Base-by-base conservation (phyloP, 768 basidiomycete species). In the Leccinellum albellum region DNA sequence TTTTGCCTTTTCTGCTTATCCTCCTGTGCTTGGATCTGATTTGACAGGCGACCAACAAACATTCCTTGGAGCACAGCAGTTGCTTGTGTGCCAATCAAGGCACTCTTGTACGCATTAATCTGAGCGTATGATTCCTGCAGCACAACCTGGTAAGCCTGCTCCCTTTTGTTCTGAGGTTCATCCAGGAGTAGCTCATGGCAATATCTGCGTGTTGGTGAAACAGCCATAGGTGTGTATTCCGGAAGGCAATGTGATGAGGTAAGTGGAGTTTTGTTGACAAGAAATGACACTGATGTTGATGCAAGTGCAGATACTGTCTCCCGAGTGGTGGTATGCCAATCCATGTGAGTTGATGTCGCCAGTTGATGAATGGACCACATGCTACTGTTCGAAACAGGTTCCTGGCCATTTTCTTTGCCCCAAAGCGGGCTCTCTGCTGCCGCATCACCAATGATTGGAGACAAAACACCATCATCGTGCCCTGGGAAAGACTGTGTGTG, bases 11-110 rank as follows among this genome's bases (percentile, higher is more conserved):
- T 53, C 32, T 53, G 15, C 44, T 51, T 60, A n/a, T 62, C 53
- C 40, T 64, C 63, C n/a, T 64, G 61, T 24, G 56, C 61, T n/a
- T 50, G 55, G 2, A 64, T 40, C 37, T 67, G 67, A 8, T 33
- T 48, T 0, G 51, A 48, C 29, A 69, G 8, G 23, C 47, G 15
- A 26, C 59, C 51, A 37, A 54, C 61, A 35, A 60, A 64, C 3
- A 60, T 56, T 3, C 50, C 46, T 12, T 67, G 58, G 1, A 66
- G 48, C 10, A 67, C 63, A 4, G 45, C 29, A 15, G 33, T 51
- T 1, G 64, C 59, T 46, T 69, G 61, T 53, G 51, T 58, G 10
- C 13, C 37, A 28, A 65, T 33, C 31, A 67, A 32, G 6, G 54
- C 46, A 2, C 55, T 58, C 37, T 54, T 53, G 6, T 48, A 9